Evolutionary conservation across 2,329 filamentous ascomycete genomes (phyloP), one percentile per base, ranked within the genome.

Genomic region (Anthostomella pinea): DNA sequence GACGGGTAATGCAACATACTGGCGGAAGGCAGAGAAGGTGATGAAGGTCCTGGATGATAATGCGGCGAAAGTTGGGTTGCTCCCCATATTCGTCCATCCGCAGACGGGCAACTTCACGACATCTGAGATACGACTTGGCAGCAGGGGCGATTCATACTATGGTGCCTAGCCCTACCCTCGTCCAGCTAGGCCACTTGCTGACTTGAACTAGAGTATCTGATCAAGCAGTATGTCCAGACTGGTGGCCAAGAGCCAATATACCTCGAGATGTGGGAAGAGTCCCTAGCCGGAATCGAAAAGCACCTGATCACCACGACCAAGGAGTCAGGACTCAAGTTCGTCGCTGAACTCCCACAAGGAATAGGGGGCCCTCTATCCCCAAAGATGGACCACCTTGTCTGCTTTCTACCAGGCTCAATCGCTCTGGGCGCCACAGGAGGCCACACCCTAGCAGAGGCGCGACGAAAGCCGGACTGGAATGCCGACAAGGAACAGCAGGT

Each of bases 321-420:
- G 43, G 75, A 81, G 3, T 79, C 81, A 1, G 79, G 84, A 33
- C 80, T 95, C 45, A 94, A 89, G 16, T 80, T 96, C 31, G 76
- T 97, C 11, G 91, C 80, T 23, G 91, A 97, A 64, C 79, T 87
- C 8, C 88, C 87, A 0, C 69, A 71, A 28, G 91, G 91, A 3
- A 67, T 97, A 4, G 60, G 72, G n/a, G 70, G 71, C 6, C 54
- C 68, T 0, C 60, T 95, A 15, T 81, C 77, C 9, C 83, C 89
- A 14, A 97, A 97, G 64, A 96, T 97, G 88, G 91, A 96, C 58
- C 91, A 97, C 56, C 74, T 96, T 3, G 90, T 94, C 20, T 96
- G 91, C 67, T 97, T 96, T 71, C 81, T 95, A 75, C 88, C 90
- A 0, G 91, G 91, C 6, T 94, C 89, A 3, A 94, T 97, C 52